These are phyloP conservation scores for Podospora pseudoanserina DNA, from an alignment of 495 filamentous ascomycete genomes.

Conservation along the genomic window DNA sequence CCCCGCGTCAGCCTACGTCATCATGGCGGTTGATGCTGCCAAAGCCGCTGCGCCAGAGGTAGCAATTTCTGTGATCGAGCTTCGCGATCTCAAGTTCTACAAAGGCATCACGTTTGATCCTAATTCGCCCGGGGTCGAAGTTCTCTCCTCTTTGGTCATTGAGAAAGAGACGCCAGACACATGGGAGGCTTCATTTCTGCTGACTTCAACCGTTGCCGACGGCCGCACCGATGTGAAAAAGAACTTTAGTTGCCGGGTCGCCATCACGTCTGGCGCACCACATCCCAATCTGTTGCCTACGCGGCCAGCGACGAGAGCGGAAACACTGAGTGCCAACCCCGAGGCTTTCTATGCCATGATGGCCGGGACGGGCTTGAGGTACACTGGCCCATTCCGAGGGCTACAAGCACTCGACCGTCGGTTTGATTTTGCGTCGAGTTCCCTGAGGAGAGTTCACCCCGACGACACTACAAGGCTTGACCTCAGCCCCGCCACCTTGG, in stretches of 20 bases:
- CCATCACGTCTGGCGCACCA: slow-evolving; percentile 33
- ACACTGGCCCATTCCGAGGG: slow-evolving; percentile 43
- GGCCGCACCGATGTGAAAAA: slow-evolving; percentile 36
- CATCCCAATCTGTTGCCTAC: slow-evolving; percentile 24
- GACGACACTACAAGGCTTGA: slow-evolving; percentile 33
- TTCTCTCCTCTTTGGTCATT: slow-evolving; percentile 40
- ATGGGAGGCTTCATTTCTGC: slow-evolving; percentile 38
- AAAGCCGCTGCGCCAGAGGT: slow-evolving; percentile 24
- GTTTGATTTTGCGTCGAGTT: slow-evolving; percentile 43
- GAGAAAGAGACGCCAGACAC: slow-evolving; percentile 5
- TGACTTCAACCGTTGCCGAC: slow-evolving; percentile 36
- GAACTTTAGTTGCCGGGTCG: slow-evolving; percentile 35
- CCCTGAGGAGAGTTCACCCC: slow-evolving; percentile 32
- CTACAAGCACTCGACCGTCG: slow-evolving; percentile 39
- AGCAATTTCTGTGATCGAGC: slow-evolving; percentile 38
- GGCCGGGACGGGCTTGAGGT: slow-evolving; percentile 37
- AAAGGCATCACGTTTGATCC: slow-evolving; percentile 50
- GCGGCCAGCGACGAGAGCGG: slow-evolving; percentile 24
- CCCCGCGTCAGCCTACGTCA: slow-evolving; percentile 43
- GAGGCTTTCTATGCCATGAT: slow-evolving; percentile 48
- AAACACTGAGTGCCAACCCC: slow-evolving; percentile 33
- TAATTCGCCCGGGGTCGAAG: slow-evolving; percentile 44
- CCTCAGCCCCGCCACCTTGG: slow-evolving; percentile 49
- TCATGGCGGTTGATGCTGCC: slow-evolving; percentile 46
- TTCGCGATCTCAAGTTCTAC: slow-evolving; percentile 39